Evolutionary conservation across 352 stramenopile genomes (phyloP).

Genomic region (Globisporangium paddicum): DNA sequence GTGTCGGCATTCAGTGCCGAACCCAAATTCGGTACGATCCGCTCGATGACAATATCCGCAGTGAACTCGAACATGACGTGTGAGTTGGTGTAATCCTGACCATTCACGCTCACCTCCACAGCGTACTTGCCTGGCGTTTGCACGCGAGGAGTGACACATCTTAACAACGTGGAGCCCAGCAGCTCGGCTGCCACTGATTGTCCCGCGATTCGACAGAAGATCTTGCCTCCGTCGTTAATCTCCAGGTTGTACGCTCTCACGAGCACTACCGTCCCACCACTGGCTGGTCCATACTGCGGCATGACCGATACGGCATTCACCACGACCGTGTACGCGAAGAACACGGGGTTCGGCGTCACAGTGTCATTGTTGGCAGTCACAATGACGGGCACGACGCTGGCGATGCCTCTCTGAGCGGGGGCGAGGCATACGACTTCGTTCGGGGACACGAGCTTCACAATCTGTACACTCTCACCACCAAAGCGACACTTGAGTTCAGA

Average conservation of each 20-base stretch:
- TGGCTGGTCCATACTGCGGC: slow-evolving; percentile 38
- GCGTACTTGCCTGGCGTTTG: slow-evolving; percentile 17
- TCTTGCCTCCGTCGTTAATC: slow-evolving; percentile 20
- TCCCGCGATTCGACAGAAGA: slow-evolving; percentile 48
- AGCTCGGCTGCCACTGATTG: slow-evolving; percentile 23
- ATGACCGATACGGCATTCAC: slow-evolving; percentile 50
- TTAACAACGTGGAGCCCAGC: slow-evolving; percentile 27
- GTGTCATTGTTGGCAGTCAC: slow-evolving; percentile 71
- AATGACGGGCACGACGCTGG: slow-evolving; percentile 35
- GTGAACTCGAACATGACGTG: slow-evolving; percentile 43
- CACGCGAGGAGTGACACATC: slow-evolving; percentile 39
- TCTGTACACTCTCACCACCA: slow-evolving; percentile 40
- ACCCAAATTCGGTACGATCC: slow-evolving; percentile 46
- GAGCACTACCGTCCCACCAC: slow-evolving; percentile 48
- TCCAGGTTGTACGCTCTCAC: slow-evolving; percentile 61
- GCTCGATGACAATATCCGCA: slow-evolving; percentile 34
- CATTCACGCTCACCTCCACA: slow-evolving; percentile 62
- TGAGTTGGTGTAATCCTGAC: slow-evolving; percentile 41
- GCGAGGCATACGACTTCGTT: slow-evolving; percentile 67
- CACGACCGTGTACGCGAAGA: slow-evolving; percentile 72
- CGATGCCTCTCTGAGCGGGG: slow-evolving; percentile 38
- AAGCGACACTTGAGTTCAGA: slow-evolving; percentile 72
- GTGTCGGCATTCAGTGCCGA: slow-evolving; percentile 54
- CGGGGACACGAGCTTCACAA: slow-evolving; percentile 64
- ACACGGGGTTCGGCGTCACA: slow-evolving; percentile 58